A percentile compares a stretch with the other conserved stretches of the same genome.
Conservation (phyloP, 371 early-diverging fungal genomes). For the Apophysomyces elegans region DNA sequence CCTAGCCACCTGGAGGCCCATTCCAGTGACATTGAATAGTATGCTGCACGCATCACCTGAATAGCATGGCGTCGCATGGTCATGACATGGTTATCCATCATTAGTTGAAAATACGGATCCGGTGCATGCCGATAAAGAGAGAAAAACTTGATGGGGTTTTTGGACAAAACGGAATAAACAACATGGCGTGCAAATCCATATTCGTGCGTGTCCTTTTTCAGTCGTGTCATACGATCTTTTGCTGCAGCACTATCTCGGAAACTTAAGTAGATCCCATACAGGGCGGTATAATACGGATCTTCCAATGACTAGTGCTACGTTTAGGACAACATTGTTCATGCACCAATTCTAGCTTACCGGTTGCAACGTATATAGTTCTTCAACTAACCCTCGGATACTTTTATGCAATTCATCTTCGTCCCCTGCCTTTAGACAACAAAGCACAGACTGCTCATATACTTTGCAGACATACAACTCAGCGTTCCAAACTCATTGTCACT, state of each 20-base stretch:
- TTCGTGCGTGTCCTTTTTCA: conserved; percentile 10
- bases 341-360: not conserved
- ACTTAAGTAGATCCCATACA: not conserved
- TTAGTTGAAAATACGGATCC: not conserved
- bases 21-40: not conserved
- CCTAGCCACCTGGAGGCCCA: not conserved
- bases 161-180: conserved; percentile 4
- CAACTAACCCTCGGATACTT: not conserved
- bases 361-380: not conserved
- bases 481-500: not conserved
- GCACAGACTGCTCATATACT: conserved; percentile 1
- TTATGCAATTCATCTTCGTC: not conserved
- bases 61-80: not conserved
- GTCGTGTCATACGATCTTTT: conserved; percentile 4
- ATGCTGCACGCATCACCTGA: not conserved
- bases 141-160: conserved; percentile 6
- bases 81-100: not conserved
- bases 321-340: not conserved
- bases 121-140: not conserved
- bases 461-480: not conserved
- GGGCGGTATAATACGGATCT: not conserved
- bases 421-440: not conserved
- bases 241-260: not conserved
- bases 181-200: not conserved
- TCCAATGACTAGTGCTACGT: not conserved